Evolutionary conservation across 2,329 filamentous ascomycete species (phyloP).

Genomic region (Fusarium nematophilum): DNA sequence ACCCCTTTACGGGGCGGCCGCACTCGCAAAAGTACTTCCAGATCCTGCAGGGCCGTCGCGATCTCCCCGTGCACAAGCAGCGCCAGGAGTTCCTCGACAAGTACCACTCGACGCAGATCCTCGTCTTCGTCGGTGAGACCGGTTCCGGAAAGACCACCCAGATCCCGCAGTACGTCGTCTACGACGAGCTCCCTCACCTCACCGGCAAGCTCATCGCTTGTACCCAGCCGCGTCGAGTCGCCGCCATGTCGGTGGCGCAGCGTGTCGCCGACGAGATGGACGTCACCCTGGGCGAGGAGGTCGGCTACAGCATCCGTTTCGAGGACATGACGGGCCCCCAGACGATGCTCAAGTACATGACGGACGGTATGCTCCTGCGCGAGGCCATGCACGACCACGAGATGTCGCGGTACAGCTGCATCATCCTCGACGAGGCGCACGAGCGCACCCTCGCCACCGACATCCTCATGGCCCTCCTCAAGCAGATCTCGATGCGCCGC

Average conservation of each 20-base stretch:
- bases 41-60: slow-evolving; percentile 85
- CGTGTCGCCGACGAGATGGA: slow-evolving; percentile 98
- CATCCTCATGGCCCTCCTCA: slow-evolving; percentile 95
- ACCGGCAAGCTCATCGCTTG: slow-evolving; percentile 93
- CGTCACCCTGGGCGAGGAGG: slow-evolving; percentile 90
- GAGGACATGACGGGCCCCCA: slow-evolving; percentile 91
- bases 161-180: slow-evolving; percentile 98
- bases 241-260: slow-evolving; percentile 98
- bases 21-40: slow-evolving; percentile 89
- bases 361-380: slow-evolving; percentile 96
- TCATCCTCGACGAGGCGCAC: slow-evolving; percentile 98
- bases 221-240: slow-evolving; percentile 96
- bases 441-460: slow-evolving; percentile 97
- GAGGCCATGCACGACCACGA: slow-evolving; percentile 97
- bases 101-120: slow-evolving; percentile 93
- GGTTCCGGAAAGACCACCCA: slow-evolving; percentile 99
- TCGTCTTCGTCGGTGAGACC: slow-evolving; percentile 98
- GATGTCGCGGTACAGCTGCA: slow-evolving; percentile 92
- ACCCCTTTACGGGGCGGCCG: slow-evolving; percentile 83
- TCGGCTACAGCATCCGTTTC: slow-evolving; percentile 99
- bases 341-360: slow-evolving; percentile 99
- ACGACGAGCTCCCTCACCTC: slow-evolving; percentile 91
- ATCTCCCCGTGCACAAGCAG: slow-evolving; percentile 92
- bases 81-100: slow-evolving; percentile 92
- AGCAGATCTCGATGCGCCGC: slow-evolving; percentile 84